Percentiles rank a stretch among this genome's conserved stretches.
Evolutionary conservation across 1,139 yeast species (phyloP).

Genomic region (Yamadazyma trypodendri): DNA sequence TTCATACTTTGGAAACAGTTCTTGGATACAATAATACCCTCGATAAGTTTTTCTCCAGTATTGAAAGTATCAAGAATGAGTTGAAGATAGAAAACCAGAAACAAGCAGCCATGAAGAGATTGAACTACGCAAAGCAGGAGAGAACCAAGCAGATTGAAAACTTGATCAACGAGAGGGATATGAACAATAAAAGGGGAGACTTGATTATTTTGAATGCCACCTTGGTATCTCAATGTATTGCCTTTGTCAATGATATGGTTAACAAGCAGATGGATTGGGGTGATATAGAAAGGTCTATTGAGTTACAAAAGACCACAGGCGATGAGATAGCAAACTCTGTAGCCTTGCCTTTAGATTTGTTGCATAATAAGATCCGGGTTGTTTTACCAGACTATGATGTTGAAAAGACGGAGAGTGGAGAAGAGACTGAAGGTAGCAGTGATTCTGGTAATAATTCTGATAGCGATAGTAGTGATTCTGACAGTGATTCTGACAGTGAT

Average conservation of each 20-base stretch:
- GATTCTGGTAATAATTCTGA: slow-evolving; percentile 23
- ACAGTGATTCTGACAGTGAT: slow-evolving; percentile 25
- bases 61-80: slow-evolving; percentile 73
- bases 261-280: slow-evolving; percentile 95
- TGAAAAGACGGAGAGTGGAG: slow-evolving; percentile 27
- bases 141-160: slow-evolving; percentile 70
- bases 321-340: slow-evolving; percentile 65
- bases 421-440: slow-evolving; percentile 14
- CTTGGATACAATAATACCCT: slow-evolving; percentile 76
- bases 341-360: slow-evolving; percentile 67
- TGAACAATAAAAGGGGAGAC: slow-evolving; percentile 69
- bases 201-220: slow-evolving; percentile 70
- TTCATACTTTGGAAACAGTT: slow-evolving; percentile 35
- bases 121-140: slow-evolving; percentile 73
- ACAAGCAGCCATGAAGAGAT: slow-evolving; percentile 66
- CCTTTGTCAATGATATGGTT: slow-evolving; percentile 62
- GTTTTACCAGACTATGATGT: slow-evolving; percentile 45
- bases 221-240: slow-evolving; percentile 69
- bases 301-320: slow-evolving; percentile 65
- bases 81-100: slow-evolving; percentile 67
- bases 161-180: slow-evolving; percentile 61
- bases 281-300: slow-evolving; percentile 74
- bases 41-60: slow-evolving; percentile 79
- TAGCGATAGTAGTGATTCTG: slow-evolving; percentile 29
- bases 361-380: slow-evolving; percentile 66